Conservation (phyloP, 192 early-diverging fungal species). For the Entomortierella beljakovae region DNA sequence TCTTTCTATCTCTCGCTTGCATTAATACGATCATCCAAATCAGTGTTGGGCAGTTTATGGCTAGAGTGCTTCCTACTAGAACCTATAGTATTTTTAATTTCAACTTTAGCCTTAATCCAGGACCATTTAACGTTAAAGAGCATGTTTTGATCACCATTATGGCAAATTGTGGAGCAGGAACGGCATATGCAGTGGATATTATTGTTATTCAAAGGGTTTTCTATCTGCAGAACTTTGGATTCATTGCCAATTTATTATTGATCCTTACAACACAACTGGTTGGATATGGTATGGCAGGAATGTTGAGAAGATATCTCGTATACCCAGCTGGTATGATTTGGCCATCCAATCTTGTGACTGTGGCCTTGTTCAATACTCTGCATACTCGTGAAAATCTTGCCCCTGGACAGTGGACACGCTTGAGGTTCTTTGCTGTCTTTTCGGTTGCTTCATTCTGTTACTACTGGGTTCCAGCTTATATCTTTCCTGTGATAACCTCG, state of each 20-base stretch:
- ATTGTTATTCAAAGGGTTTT: conserved; percentile 69
- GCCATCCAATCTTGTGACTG: conserved; percentile 79
- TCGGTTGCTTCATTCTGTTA: conserved; percentile 58
- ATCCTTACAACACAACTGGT: conserved; percentile 72
- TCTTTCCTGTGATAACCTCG: conserved; percentile 39
- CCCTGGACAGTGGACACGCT: conserved; percentile 42
- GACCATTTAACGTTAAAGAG: conserved; percentile 75
- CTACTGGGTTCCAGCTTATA: conserved; percentile 60
- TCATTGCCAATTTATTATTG: conserved; percentile 64
- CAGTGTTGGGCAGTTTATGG: conserved; percentile 33
- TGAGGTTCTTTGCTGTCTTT: conserved; percentile 55
- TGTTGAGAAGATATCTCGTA: conserved; percentile 83
- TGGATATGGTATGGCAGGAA: conserved; percentile 79
- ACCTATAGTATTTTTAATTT: conserved; percentile 6
- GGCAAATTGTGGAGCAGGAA: conserved; percentile 61
- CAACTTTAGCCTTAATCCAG: conserved; percentile 27
- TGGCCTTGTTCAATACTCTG: conserved; percentile 61
- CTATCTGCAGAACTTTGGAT: conserved; percentile 70
- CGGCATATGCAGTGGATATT: conserved; percentile 72
- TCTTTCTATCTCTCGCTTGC: neutral
- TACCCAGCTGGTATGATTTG: conserved; percentile 88
- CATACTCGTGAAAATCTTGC: conserved; percentile 34
- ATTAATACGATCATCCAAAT: neutral
- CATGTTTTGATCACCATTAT: conserved; percentile 69
- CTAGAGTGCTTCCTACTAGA: conserved; percentile 17